Evolutionary conservation across 768 basidiomycete species (phyloP), one percentile per base, ranked within the genome.

Genomic region (Boletus rubescentipes): DNA sequence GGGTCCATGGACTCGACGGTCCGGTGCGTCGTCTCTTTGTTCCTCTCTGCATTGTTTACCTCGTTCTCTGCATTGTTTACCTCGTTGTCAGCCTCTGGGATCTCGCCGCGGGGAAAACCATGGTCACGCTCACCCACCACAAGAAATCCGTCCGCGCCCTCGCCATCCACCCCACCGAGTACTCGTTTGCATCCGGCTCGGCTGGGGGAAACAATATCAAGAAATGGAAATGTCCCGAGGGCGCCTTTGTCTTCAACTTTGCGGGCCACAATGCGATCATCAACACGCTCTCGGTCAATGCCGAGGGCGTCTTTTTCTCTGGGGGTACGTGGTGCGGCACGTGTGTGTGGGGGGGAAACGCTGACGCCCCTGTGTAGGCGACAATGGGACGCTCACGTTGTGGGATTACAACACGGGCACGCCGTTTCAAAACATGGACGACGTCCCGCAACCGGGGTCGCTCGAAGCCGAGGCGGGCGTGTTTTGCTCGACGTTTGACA

Each of bases 131-230:
- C 38, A 99, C 97, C n/a, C 97, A 99, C 71, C 97, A 99, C 79
- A 98, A 98, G 74, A 99, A 99, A 72, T 93, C 91, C 14, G 93
- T 99, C 2, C 86, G 97, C 53, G 85, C 96, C 0, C 79, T 99
- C 44, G 90, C 96, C 5, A 86, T 99, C 51, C 95, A 98, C 67
- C 96, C 96, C 1, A 93, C 91, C 5, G 97, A 98, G 64, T 98
- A 94, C 76, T 90, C 89, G 31, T 99, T 99, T 66, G 97, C 94
- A 2, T 89, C 88, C 4, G 97, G 91, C 45, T 94, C 92, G 23
- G 91, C 96, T 0, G 97, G 97, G n/a, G 97, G 95, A 1, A 98
- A 98, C 77, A 98, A 98, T 71, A 98, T 99, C 76, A 99, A 99
- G 69, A 98, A 98, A 71, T 99, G 96, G 96, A 97, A 96, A 64